phyloP scores from a whole-genome alignment of 78 protist genomes.

The Tieghemostelium lacteum region DNA sequence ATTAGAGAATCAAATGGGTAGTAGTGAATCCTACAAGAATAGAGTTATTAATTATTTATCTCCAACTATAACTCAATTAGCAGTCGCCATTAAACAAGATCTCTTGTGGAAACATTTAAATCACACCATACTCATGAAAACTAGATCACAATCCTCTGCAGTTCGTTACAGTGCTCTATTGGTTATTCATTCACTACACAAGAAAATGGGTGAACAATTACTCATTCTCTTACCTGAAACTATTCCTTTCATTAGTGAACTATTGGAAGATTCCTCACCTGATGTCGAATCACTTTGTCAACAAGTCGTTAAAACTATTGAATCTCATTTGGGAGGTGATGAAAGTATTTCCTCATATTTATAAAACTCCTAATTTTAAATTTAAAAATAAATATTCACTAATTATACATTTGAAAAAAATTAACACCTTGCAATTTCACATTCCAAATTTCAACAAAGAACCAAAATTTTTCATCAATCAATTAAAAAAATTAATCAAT shows the following conservation, averaged over 20 bases:
- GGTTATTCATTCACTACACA: slow-evolving; percentile 63
- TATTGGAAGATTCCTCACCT: slow-evolving; percentile 81
- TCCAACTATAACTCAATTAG: slow-evolving; percentile 81
- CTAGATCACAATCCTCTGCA: slow-evolving; percentile 55
- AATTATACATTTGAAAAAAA: no score
- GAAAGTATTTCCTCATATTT: slow-evolving; percentile 56
- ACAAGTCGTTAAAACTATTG: slow-evolving; percentile 73
- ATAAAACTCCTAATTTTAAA: slow-evolving; percentile 1
- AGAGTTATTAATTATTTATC: slow-evolving; percentile 16
- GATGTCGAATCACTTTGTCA: slow-evolving; percentile 80
- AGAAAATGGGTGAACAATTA: slow-evolving; percentile 83
- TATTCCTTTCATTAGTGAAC: slow-evolving; percentile 85
- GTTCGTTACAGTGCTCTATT: slow-evolving; percentile 61
- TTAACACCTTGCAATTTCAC: no score
- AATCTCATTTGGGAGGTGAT: slow-evolving; percentile 75
- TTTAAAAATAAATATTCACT: no score
- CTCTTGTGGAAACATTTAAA: slow-evolving; percentile 84
- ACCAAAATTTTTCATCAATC: no score
- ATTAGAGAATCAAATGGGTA: slow-evolving; percentile 78
- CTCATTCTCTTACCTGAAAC: slow-evolving; percentile 86
- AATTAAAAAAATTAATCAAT: no score
- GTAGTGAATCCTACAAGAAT: background rate
- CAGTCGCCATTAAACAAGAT: slow-evolving; percentile 78
- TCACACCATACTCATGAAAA: slow-evolving; percentile 76
- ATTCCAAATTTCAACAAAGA: no score